Conservation (phyloP, 2,329 filamentous ascomycete genomes). For the Rutstroemia sp. region DNA sequence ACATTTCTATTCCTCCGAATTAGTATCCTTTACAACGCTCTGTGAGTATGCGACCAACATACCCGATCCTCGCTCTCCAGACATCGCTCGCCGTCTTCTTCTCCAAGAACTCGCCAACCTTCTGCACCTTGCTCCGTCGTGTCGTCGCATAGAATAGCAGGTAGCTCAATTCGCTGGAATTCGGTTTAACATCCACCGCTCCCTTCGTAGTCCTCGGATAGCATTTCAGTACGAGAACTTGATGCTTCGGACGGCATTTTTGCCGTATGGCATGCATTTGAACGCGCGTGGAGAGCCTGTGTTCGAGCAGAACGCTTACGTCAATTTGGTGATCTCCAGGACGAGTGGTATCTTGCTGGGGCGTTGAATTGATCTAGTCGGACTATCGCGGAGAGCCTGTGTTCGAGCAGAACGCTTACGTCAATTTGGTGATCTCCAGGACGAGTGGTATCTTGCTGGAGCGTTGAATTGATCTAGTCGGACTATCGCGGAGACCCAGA, state of each 20-base stretch:
- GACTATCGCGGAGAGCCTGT: not conserved
- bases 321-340: not conserved
- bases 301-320: not conserved
- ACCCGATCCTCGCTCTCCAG: constrained; percentile 83
- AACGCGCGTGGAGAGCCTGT: not conserved
- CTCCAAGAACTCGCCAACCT: constrained; percentile 90
- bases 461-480: not conserved
- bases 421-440: not conserved
- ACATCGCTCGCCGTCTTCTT: constrained; percentile 90
- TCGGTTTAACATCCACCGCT: constrained; percentile 86
- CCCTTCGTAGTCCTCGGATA: constrained; percentile 91
- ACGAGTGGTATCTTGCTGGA: not conserved
- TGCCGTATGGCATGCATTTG: constrained; percentile 59
- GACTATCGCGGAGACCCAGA: not conserved
- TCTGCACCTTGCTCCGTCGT: constrained; percentile 89
- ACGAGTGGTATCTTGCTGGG: not conserved
- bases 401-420: not conserved
- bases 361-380: not conserved
- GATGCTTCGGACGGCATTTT: constrained; percentile 84
- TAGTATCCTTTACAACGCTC: constrained; percentile 9
- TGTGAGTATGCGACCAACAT: constrained; percentile 27
- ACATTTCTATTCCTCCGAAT: constrained; percentile 59
- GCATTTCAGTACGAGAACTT: constrained; percentile 92
- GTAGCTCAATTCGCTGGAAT: constrained; percentile 94
- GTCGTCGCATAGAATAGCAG: constrained; percentile 95